phyloP scores from a whole-genome alignment of 2,329 filamentous ascomycete genomes.

The Leptographium galeiforme region DNA sequence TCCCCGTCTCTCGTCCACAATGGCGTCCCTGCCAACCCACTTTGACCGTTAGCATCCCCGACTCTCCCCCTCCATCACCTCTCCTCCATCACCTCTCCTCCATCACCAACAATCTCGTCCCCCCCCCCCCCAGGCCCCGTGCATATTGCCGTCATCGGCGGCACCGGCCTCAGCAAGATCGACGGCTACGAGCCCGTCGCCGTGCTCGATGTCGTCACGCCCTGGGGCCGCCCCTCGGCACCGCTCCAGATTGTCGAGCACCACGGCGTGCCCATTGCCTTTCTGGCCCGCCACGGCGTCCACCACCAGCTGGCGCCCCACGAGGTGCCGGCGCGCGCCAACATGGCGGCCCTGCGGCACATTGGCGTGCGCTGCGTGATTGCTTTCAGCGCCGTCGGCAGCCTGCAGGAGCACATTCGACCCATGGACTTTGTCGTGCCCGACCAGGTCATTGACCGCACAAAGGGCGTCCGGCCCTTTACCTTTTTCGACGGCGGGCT shows the following conservation, averaged over 20 bases:
- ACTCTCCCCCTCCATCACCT: neutral
- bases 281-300: conserved; percentile 81
- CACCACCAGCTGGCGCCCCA: conserved; percentile 86
- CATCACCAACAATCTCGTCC: neutral
- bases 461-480: conserved; percentile 85
- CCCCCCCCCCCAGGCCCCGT: conserved; percentile 42
- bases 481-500: conserved; percentile 92
- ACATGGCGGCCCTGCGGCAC: conserved; percentile 90
- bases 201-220: conserved; percentile 61
- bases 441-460: conserved; percentile 93
- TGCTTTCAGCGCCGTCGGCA: conserved; percentile 90
- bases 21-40: conserved; percentile 9
- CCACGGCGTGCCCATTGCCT: conserved; percentile 69
- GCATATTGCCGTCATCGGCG: conserved; percentile 80
- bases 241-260: conserved; percentile 82
- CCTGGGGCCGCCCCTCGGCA: conserved; percentile 70
- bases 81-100: neutral
- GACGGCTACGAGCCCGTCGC: conserved; percentile 79
- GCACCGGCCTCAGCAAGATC: conserved; percentile 81
- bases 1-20: neutral
- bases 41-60: conserved; percentile 9
- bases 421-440: conserved; percentile 95
- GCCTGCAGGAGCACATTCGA: conserved; percentile 80
- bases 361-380: conserved; percentile 85
- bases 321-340: conserved; percentile 88